These are phyloP conservation scores for grape (Vitis vinifera) DNA, from an alignment of 164 flowering plant species.

Conservation along the genomic window DNA sequence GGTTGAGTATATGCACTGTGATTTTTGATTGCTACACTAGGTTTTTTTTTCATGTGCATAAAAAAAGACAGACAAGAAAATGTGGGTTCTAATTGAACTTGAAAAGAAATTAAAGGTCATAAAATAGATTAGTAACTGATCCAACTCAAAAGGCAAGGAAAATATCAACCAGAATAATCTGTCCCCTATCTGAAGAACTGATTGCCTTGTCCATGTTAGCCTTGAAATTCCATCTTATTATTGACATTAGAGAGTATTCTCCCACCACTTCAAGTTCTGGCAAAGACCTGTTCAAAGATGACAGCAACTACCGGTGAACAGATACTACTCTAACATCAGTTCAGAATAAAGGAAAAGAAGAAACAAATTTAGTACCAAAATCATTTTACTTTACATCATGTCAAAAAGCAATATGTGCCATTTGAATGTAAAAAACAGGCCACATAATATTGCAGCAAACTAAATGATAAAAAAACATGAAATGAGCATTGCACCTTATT, in stretches of 20 bases:
- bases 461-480: background rate
- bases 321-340: background rate
- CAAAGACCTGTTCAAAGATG: conserved; percentile 58
- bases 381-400: background rate
- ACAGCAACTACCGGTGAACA: background rate
- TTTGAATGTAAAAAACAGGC: background rate
- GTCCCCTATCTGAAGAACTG: conserved; percentile 53
- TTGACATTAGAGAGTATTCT: conserved; percentile 59
- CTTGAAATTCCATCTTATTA: conserved; percentile 81
- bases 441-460: conserved; percentile 3
- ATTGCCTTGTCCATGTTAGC: conserved; percentile 63
- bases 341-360: background rate
- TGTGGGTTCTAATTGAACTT: background rate
- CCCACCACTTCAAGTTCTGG: conserved; percentile 62
- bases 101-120: background rate
- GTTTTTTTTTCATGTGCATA: no score
- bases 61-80: background rate
- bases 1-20: background rate
- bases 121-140: background rate
- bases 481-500: conserved; percentile 43
- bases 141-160: conserved; percentile 11
- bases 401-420: background rate
- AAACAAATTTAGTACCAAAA: background rate
- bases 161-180: conserved; percentile 54
- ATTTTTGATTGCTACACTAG: background rate